Base-by-base conservation (phyloP, 78 protist species). In the slime mould (Dictyostelium discoideum) region DNA sequence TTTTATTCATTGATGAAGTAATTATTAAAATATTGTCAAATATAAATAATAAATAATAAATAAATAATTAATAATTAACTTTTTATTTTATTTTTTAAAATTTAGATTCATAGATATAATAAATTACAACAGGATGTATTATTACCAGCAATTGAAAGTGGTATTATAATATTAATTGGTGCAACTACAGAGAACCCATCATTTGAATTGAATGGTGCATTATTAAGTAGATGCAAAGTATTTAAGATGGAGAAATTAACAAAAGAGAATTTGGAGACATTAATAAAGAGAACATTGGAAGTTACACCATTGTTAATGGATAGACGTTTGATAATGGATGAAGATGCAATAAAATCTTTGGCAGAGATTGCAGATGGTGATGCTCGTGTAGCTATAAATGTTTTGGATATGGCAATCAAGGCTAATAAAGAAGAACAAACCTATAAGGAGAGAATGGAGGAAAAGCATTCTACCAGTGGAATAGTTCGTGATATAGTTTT, bases 181-280 rank as follows among this genome's bases (percentile, higher is more conserved):
- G 98, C 98, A 50, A 96, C 98, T 0, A 85, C 96, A 32, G 98
- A 97, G 92, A 97, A 97, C 54, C 98, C 98, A 20, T 83, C 96
- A n/a, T 96, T 97, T 44, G 88, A 89, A 20, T n/a, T 93, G 18
- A 93, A 87, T 26, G 2, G 39, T 6, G 98, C 98, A 0, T 82
- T 97, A 13, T 40, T 93, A 44, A 77, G 92, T 24, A 72, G 98
- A 69, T 86, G 96, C 44, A 42, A 32, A 22, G 96, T 96, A 18
- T 50, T 92, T 42, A 46, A 5, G 14, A 63, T 97, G 42, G 84
- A 92, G 16, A 73, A 72, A 44, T 73, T 97, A 13, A 29, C 48
- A 9, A 20, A 37, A 39, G 60, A 50, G 6, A 76, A 89, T 18
- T 60, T 97, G 14, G 13, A 0, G 11, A 20, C 76, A 6, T n/a